A percentile compares a stretch with the other conserved stretches of the same genome.
phyloP scores from a whole-genome alignment of 129 eudicot species.

The Deinandra increscens region DNA sequence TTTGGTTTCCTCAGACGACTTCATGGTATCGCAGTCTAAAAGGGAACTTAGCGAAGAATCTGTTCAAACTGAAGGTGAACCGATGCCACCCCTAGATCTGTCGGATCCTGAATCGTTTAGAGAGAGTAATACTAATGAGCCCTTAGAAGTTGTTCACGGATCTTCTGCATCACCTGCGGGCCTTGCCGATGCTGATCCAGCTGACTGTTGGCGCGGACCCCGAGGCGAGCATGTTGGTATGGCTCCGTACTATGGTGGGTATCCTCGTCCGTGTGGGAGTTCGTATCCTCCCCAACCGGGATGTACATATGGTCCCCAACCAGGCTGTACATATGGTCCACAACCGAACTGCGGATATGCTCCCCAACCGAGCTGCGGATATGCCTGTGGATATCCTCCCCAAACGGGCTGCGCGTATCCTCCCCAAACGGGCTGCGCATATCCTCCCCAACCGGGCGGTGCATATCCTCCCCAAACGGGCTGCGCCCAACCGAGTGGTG shows the following conservation, averaged over 20 bases:
- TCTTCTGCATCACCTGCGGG: neutral
- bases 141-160: conserved; percentile 3
- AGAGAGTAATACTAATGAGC: conserved; percentile 5
- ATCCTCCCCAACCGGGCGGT: too few species aligned
- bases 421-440: too few species aligned
- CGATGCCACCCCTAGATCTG: neutral
- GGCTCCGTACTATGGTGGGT: conserved; percentile 16
- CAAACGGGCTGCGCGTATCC: too few species aligned
- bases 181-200: conserved; percentile 12
- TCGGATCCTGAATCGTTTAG: conserved; percentile 6
- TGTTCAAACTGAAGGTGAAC: neutral
- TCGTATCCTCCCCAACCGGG: too few species aligned
- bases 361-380: too few species aligned
- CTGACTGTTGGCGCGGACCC: conserved; percentile 8
- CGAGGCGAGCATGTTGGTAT: too few species aligned
- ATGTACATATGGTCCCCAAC: too few species aligned
- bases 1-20: conserved; percentile 11
- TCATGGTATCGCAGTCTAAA: conserved; percentile 6
- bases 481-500: too few species aligned
- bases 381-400: too few species aligned
- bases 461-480: too few species aligned
- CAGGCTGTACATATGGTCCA: neutral
- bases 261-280: neutral
- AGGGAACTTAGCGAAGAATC: conserved; percentile 7
- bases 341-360: too few species aligned